These are phyloP conservation scores for Triangularia verruculosa DNA, from an alignment of 2,329 filamentous ascomycete genomes.

Conservation along the genomic window DNA sequence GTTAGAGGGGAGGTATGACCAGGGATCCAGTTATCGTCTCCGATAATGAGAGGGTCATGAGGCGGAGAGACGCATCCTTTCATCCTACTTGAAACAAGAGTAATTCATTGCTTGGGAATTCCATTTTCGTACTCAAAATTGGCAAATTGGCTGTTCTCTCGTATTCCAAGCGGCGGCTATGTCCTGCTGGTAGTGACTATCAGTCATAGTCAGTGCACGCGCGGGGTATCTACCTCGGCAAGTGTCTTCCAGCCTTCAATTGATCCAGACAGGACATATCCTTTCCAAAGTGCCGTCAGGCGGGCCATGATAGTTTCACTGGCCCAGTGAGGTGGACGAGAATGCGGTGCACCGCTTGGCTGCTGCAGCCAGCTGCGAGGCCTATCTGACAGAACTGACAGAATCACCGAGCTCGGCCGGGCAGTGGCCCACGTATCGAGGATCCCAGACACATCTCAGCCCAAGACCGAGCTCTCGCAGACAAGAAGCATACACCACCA, in stretches of 20 bases:
- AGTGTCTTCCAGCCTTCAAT: neutral
- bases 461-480: slow-evolving; percentile 5
- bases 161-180: neutral
- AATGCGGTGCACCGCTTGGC: neutral
- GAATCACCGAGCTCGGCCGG: slow-evolving; percentile 3
- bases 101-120: neutral
- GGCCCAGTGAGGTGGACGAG: neutral
- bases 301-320: neutral
- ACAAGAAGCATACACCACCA: neutral
- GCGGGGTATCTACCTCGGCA: neutral
- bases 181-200: neutral
- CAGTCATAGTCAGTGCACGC: neutral
- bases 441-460: slow-evolving; percentile 7
- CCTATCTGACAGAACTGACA: slow-evolving; percentile 6
- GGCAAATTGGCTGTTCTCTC: neutral
- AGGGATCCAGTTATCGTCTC: neutral
- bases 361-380: slow-evolving; percentile 1
- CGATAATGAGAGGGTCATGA: neutral
- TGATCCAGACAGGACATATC: neutral
- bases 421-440: slow-evolving; percentile 3
- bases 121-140: neutral
- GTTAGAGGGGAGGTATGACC: neutral
- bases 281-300: neutral
- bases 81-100: neutral
- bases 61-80: neutral